Evolutionary conservation across 2,329 filamentous ascomycete genomes (phyloP), one percentile per base, ranked within the genome.

Genomic region (Xylaria sp.): DNA sequence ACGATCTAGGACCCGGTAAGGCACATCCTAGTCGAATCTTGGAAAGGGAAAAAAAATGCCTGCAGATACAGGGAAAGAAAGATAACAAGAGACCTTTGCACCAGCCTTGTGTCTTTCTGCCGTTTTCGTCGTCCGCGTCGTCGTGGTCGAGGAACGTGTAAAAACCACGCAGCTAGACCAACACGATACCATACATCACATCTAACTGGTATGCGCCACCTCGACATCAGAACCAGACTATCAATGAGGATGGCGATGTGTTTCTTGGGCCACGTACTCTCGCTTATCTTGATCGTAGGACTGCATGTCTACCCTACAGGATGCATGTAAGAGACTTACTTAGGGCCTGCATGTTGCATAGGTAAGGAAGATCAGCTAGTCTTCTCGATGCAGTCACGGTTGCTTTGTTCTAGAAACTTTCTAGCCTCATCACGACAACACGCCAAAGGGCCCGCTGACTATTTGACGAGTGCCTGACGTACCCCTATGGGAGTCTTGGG

Each of bases 241-340:
- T 36, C 25, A 53, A 50, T 13, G 44, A 56, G 22, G 56, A 49
- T 57, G 53, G 62, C 44, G 58, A 57, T 51, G 39, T 39, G 42
- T 61, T 55, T 56, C 55, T 63, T 60, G 66, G 63, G 54, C 59
- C 50, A 58, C 57, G 53, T 66, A 17, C 44, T 68, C 66, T 68
- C 66, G 66, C 63, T 68, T 66, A 68, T 68, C 66, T 68, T 27
- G 66, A 66, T 68, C 63, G 59, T 55, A 59, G 63, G 50, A 62
- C 54, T 60, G 63, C 66, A 65, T 50, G 58, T 61, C 51, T 44
- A 66, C 53, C 61, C 29, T 65, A 68, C n/a, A n/a, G n/a, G n/a
- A n/a, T 68, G 63, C 63, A 66, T 53, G 63, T 66, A 63, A 61
- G 58, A 66, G 49, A 56, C 59, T 60, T 59, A 56, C 59, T 60